Percentiles rank a stretch among this genome's conserved stretches.
These are phyloP conservation scores for Copromyces sp. DNA, from an alignment of 495 filamentous ascomycete genomes.

Conservation along the genomic window DNA sequence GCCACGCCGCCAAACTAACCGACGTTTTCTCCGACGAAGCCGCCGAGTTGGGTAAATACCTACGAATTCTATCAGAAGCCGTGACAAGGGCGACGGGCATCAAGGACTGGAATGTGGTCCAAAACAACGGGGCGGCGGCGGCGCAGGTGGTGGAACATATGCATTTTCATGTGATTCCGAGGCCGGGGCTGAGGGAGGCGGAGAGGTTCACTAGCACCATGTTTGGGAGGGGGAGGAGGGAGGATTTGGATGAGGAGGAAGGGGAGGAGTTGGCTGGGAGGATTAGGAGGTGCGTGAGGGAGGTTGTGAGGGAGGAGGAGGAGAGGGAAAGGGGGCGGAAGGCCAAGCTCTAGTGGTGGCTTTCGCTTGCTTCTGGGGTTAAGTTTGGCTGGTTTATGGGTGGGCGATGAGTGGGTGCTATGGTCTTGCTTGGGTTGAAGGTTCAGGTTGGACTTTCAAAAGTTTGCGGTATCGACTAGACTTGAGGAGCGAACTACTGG, in stretches of 20 bases:
- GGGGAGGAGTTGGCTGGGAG: slow-evolving; percentile 49
- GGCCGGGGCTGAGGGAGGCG: slow-evolving; percentile 43
- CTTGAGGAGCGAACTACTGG: background rate
- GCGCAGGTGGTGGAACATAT: slow-evolving; percentile 87
- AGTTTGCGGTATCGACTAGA: background rate
- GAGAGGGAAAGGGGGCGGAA: slow-evolving; percentile 38
- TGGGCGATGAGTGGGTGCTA: background rate
- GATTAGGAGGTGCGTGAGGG: slow-evolving; percentile 51
- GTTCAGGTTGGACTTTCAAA: background rate
- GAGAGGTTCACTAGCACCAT: slow-evolving; percentile 53
- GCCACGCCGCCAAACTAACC: slow-evolving; percentile 59
- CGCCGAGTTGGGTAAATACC: slow-evolving; percentile 56
- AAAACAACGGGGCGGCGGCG: slow-evolving; percentile 84
- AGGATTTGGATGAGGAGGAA: slow-evolving; percentile 82
- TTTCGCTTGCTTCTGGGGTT: background rate
- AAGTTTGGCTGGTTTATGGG: background rate
- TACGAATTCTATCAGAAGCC: slow-evolving; percentile 64
- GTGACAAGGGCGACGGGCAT: slow-evolving; percentile 54
- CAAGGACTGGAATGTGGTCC: slow-evolving; percentile 81
- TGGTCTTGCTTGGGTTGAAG: background rate
- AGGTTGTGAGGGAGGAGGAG: slow-evolving; percentile 40
- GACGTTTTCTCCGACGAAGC: slow-evolving; percentile 49
- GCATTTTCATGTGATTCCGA: slow-evolving; percentile 86
- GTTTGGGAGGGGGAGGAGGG: slow-evolving; percentile 75
- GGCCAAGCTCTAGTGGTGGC: slow-evolving; percentile 29